phyloP scores from a whole-genome alignment of 2,329 filamentous ascomycete genomes.

The Nannizziopsis barbatae region DNA sequence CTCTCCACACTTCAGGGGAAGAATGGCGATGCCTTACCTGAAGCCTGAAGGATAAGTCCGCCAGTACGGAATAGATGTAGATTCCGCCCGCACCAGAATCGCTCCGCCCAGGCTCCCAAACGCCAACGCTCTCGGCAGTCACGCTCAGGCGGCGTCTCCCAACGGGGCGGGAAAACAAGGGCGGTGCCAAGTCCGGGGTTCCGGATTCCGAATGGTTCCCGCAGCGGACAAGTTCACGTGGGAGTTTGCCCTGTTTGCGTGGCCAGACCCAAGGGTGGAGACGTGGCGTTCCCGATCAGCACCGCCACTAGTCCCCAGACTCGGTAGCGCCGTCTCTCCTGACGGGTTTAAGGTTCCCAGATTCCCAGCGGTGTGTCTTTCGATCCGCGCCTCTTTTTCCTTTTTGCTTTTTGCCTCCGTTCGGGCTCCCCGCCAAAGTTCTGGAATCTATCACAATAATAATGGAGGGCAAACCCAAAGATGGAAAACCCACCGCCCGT shows the following conservation, averaged over 20 bases:
- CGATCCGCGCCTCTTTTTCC: slow-evolving; percentile 5
- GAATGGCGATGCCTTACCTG: too few species aligned
- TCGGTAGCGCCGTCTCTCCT: background rate
- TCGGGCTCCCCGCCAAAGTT: slow-evolving; percentile 2
- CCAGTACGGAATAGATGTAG: too few species aligned
- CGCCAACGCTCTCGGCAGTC: background rate
- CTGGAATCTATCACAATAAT: slow-evolving; percentile 4
- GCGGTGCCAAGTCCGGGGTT: slow-evolving; percentile 5
- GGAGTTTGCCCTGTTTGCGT: slow-evolving; percentile 8
- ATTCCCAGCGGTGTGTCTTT: background rate
- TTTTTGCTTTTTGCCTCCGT: too few species aligned
- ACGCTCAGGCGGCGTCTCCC: background rate
- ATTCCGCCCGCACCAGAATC: too few species aligned
- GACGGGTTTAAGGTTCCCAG: background rate
- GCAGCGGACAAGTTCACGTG: slow-evolving; percentile 5
- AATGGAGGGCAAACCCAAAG: too few species aligned
- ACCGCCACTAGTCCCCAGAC: background rate
- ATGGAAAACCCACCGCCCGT: too few species aligned
- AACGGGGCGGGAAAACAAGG: background rate
- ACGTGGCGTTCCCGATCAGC: background rate
- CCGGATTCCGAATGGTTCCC: slow-evolving; percentile 3
- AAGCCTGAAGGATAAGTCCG: too few species aligned
- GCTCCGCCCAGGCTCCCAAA: too few species aligned
- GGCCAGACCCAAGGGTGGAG: background rate
- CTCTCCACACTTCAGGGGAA: too few species aligned